phyloP scores from a whole-genome alignment of 140 eudicot genomes.

The Flaveria floridana region DNA sequence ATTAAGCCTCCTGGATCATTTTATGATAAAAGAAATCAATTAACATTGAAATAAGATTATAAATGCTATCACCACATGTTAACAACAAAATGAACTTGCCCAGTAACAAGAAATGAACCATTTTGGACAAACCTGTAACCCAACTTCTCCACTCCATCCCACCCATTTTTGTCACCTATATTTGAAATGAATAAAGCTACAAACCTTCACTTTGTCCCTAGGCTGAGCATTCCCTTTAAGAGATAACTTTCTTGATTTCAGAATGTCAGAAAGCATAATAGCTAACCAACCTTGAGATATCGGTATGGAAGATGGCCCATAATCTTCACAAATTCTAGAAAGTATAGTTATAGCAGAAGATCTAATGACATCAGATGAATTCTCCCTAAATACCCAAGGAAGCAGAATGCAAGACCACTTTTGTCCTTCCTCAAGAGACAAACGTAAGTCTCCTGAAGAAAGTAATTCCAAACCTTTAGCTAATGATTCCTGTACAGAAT shows the following conservation, averaged over 20 bases:
- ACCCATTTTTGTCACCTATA: conserved; percentile 2
- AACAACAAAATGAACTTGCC: background rate
- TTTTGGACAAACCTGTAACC: background rate
- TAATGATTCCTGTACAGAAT: conserved; percentile 67
- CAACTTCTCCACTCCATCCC: background rate
- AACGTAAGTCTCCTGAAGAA: conserved; percentile 51
- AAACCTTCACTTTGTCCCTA: conserved; percentile 80
- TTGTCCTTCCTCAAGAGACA: conserved; percentile 83
- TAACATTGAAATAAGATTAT: background rate
- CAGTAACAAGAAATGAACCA: background rate
- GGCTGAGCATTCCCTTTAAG: conserved; percentile 61
- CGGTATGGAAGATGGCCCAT: conserved; percentile 81
- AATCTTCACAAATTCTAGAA: conserved; percentile 71
- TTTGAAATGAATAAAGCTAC: conserved; percentile 33
- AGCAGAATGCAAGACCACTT: conserved; percentile 77
- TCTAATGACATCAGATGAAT: conserved; percentile 58
- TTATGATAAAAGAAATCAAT: background rate
- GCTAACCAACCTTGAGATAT: conserved; percentile 95
- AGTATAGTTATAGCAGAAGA: conserved; percentile 68
- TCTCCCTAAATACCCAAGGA: conserved; percentile 62
- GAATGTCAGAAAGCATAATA: conserved; percentile 61
- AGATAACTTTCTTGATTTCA: conserved; percentile 56
- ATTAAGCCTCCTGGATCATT: background rate
- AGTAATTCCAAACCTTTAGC: conserved; percentile 84
- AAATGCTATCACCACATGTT: background rate